Base-by-base conservation (phyloP, 1,139 yeast genomes). In the Pichia sp. region DNA sequence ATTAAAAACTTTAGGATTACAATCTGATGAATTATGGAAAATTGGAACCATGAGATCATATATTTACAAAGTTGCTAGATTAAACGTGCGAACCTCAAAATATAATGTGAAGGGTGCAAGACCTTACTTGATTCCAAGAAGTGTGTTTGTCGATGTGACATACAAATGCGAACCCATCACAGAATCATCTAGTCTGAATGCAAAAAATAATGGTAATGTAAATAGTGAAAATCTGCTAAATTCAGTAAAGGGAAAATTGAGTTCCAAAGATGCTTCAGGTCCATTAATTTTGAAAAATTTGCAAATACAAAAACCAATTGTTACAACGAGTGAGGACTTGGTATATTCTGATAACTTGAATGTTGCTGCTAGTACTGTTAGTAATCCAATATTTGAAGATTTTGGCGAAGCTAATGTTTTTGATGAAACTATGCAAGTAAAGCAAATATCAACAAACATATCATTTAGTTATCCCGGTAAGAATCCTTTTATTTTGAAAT, bases 11-110 rank as follows among this genome's bases (percentile, higher is more conserved):
- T 69, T 84, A 15, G 97, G 96, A 0, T 64, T 89, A 36, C 72
- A 69, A 16, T 84, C 78, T 15, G 71, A 68, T 13, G 95, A 88
- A 39, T 56, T 86, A 19, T 89, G 97, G 97, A 91, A 89, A 60
- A 65, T 91, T 6, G 77, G 79, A 28, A 74, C 74, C 9, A 56
- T 87, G 39, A 68, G 89, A 43, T 80, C 80, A 33, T 85, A 87
- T 52, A 72, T 88, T 7, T 70, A 65, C 51, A 74, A 80, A 45
- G 77, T 81, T 4, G 76, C 84, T 4, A 68, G 42, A 50, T 54
- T 43, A 45, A 49, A 43, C 37, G 42, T 40, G 34, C 56, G 42
- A 49, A 42, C 8, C 36, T 38, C 18, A 45, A 51, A 18, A 41
- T 46, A 8, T 38, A 47, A 20, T 44, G 41, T 20, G 43, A 38